Conservation (phyloP, 2,329 filamentous ascomycete genomes). For the Cladosporium sp. region DNA sequence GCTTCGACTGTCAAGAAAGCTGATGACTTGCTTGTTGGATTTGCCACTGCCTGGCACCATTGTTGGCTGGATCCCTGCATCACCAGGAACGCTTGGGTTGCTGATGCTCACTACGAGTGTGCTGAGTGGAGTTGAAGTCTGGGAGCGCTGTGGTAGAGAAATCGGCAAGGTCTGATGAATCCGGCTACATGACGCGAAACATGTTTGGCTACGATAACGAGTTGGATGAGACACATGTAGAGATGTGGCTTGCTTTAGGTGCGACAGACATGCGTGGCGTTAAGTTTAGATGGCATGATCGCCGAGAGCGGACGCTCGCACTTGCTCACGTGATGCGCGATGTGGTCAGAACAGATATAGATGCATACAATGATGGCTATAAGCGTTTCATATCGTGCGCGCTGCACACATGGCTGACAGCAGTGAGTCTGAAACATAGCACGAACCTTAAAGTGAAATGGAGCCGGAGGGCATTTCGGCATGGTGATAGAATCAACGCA, state of each 20-base stretch:
- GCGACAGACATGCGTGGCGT: background rate
- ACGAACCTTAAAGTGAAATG: background rate
- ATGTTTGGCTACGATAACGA: background rate
- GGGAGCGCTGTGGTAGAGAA: slow-evolving; percentile 14
- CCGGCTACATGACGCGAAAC: background rate
- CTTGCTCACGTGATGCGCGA: background rate
- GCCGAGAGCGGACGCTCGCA: background rate
- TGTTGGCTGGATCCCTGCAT: slow-evolving; percentile 7
- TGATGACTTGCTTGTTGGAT: slow-evolving; percentile 10
- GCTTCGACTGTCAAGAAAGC: background rate
- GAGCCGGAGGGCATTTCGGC: background rate
- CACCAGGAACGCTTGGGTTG: background rate
- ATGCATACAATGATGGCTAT: background rate
- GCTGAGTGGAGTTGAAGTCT: background rate
- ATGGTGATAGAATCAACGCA: background rate
- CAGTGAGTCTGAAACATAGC: background rate
- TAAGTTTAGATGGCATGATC: background rate
- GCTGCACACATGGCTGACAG: background rate
- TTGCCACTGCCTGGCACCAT: slow-evolving; percentile 4
- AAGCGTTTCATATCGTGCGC: background rate
- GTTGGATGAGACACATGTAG: background rate
- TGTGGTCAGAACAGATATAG: background rate
- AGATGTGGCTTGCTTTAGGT: background rate
- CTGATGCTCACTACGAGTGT: slow-evolving; percentile 8
- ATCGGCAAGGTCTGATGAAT: background rate